Conservation (phyloP, 257 asterid genomes). For the Jacaranda copaia region DNA sequence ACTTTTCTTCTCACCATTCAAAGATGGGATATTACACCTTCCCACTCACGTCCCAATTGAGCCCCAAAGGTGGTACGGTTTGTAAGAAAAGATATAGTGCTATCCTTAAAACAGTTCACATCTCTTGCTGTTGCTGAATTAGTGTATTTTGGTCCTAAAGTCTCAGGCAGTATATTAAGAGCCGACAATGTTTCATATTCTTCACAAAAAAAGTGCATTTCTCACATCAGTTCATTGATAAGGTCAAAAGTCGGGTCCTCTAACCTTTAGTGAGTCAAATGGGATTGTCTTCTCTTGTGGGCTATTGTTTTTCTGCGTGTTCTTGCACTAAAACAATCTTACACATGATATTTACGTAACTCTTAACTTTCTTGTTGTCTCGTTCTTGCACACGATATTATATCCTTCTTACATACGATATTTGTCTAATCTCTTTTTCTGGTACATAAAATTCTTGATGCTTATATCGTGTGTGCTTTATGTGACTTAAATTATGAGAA, state of each 20-base stretch:
- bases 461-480: neutral
- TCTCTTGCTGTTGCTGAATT: constrained; percentile 34
- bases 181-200: constrained; percentile 30
- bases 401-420: too few species aligned
- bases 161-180: constrained; percentile 38
- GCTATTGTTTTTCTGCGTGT: constrained; percentile 1
- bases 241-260: constrained; percentile 15
- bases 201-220: constrained; percentile 28
- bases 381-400: neutral
- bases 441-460: too few species aligned
- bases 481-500: constrained; percentile 10
- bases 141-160: constrained; percentile 47
- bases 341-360: neutral
- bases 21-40: constrained; percentile 58
- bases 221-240: constrained; percentile 21
- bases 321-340: constrained; percentile 18
- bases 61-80: constrained; percentile 41
- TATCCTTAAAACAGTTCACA: constrained; percentile 39
- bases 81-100: constrained; percentile 28
- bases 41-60: constrained; percentile 48
- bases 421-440: too few species aligned
- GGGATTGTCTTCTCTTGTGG: constrained; percentile 18
- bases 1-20: constrained; percentile 35
- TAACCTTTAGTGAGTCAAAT: constrained; percentile 22
- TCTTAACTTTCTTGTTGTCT: neutral